Conservation (phyloP, 2,329 filamentous ascomycete genomes). For the Fusarium nisikadoi region DNA sequence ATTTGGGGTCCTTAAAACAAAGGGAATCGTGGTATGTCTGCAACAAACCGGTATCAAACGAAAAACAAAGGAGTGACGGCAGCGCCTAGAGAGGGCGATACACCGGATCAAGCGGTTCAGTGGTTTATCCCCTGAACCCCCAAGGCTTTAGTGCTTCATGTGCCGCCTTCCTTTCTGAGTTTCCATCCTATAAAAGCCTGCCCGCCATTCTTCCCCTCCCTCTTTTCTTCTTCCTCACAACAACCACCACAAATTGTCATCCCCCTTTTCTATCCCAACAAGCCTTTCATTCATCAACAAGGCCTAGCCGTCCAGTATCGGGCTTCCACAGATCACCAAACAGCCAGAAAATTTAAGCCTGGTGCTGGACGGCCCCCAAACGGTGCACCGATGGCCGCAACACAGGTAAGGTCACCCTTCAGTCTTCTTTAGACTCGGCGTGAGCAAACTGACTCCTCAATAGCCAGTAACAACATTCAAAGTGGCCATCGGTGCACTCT, state of each 20-base stretch:
- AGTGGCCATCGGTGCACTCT: not conserved
- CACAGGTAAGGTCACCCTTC: not conserved
- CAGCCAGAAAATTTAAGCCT: not conserved
- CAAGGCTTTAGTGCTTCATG: not conserved
- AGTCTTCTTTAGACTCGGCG: not conserved
- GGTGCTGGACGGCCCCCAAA: not conserved
- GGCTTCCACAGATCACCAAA: not conserved
- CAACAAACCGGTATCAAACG: not conserved
- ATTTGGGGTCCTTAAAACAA: not conserved
- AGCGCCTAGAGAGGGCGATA: not conserved
- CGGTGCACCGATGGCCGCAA: not conserved
- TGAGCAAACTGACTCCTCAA: not conserved
- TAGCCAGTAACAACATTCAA: not conserved
- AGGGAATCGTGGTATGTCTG: rapidly evolving
- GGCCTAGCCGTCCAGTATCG: not conserved
- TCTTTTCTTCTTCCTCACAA: not conserved
- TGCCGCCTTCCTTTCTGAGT: not conserved
- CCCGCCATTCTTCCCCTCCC: not conserved
- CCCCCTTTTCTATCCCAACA: not conserved
- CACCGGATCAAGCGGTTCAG: not conserved
- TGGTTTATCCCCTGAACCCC: not conserved
- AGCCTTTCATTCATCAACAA: not conserved
- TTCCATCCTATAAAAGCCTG: not conserved
- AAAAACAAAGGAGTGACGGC: not conserved
- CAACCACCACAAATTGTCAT: not conserved